Conservation (phyloP, 176 grass and related monocot species). For the barley (Hordeum vulgare) region DNA sequence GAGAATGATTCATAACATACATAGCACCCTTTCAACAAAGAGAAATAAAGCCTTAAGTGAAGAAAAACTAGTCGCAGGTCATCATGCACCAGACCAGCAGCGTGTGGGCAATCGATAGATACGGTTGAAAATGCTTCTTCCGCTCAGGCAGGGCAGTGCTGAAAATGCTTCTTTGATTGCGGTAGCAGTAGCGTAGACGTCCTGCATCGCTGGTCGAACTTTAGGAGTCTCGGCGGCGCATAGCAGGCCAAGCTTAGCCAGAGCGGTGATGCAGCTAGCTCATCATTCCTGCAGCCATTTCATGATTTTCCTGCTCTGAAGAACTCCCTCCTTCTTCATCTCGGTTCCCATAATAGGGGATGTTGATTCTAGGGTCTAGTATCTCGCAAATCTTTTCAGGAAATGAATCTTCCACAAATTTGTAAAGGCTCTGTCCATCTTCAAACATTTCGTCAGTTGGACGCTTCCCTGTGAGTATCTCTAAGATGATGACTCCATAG, state of each 20-base stretch:
- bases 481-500: too few species aligned
- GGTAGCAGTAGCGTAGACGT: slow-evolving; percentile 19
- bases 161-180: slow-evolving; percentile 20
- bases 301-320: not conserved
- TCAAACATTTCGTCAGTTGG: too few species aligned
- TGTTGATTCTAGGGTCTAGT: too few species aligned
- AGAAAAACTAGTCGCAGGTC: not conserved
- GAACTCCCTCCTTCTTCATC: not conserved
- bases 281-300: too few species aligned
- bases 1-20: not conserved
- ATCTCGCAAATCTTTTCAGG: too few species aligned
- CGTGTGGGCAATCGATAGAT: not conserved
- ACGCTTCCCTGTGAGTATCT: too few species aligned
- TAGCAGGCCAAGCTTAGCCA: slow-evolving; percentile 26
- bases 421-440: too few species aligned
- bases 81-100: not conserved
- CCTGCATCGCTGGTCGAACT: not conserved
- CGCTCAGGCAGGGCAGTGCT: not conserved
- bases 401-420: too few species aligned
- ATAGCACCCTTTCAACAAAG: not conserved
- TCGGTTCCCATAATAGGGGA: too few species aligned
- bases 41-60: not conserved
- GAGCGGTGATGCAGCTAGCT: not conserved
- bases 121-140: not conserved
- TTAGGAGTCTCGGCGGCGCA: slow-evolving; percentile 8